Evolutionary conservation across 148 eudicot genomes (phyloP), one percentile per base, ranked within the genome.

Genomic region (Mesembryanthemum crystallinum): DNA sequence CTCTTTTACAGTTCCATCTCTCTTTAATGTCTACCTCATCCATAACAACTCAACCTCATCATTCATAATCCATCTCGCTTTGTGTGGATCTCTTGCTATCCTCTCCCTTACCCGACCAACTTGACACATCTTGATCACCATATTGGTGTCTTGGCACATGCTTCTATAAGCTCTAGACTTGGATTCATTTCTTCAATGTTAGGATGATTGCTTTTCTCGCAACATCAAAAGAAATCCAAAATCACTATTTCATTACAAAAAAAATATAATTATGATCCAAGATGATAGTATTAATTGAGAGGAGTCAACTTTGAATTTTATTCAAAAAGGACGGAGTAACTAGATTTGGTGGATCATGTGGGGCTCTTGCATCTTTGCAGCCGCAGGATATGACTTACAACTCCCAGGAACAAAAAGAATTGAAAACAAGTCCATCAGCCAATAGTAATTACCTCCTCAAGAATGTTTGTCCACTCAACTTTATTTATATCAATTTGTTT

Each of bases 391-490:
- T 3, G 17, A 21, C 30, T 67, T 24, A 60, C 64, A 77, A 63
- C 51, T 60, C 76, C 52, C 65, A 18, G 1, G 29, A 71, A 24
- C 18, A 12, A n/a, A 52, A 74, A 47, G 33, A 33, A 47, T 9
- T 61, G 64, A 17, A 52, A 76, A 52, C 20, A 70, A 63, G 68
- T 20, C 49, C 37, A 15, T 32, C 27, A 54, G 60, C 72, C 66
- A 15, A 21, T 21, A 54, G 29, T 20, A 61, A 67, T 69, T 85
- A 90, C 97, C 93, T 89, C 84, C 72, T 87, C 72, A 37, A 92
- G 83, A 61, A 85, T 75, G 69, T 27, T 74, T 24, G 54, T 73
- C 76, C 85, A 73, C 47, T 76, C 76, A 76, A 55, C 76, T 51
- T 25, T 64, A 55, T 51, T 23, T 64, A 64, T 51, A 37, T 33